Evolutionary conservation across 768 basidiomycete species (phyloP).

Genomic region (Suillus paluster): DNA sequence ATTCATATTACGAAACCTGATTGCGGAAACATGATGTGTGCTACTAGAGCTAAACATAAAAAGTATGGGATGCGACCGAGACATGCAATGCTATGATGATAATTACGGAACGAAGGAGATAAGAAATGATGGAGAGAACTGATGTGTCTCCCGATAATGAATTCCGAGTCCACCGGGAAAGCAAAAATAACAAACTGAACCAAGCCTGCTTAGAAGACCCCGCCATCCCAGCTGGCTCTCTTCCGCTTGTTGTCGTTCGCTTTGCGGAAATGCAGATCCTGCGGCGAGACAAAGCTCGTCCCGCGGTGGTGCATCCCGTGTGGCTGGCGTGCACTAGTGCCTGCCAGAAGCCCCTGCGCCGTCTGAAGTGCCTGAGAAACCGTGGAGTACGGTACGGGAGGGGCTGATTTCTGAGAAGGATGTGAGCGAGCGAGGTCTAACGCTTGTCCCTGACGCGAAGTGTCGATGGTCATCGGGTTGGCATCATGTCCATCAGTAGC

Average conservation of each 20-base stretch:
- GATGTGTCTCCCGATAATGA: constrained; percentile 10
- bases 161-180: neutral
- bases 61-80: too few relatives aligned
- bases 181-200: constrained; percentile 8
- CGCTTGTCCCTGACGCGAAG: constrained; percentile 49
- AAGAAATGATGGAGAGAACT: constrained; percentile 6
- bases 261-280: constrained; percentile 53
- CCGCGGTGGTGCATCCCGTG: constrained; percentile 52
- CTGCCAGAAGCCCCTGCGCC: constrained; percentile 33
- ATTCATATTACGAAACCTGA: neutral
- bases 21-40: constrained; percentile 5
- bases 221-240: constrained; percentile 61
- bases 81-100: too few relatives aligned
- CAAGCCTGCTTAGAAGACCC: constrained; percentile 31
- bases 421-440: constrained; percentile 52
- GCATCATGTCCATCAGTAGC: constrained; percentile 28
- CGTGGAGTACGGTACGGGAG: constrained; percentile 28
- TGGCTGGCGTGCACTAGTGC: constrained; percentile 17
- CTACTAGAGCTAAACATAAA: neutral
- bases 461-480: constrained; percentile 25
- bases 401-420: constrained; percentile 33
- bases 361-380: constrained; percentile 37
- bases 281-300: constrained; percentile 56
- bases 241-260: constrained; percentile 58
- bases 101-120: too few relatives aligned